Conservation (phyloP, 108 stramenopile species). For the Cyclotella baltica region DNA sequence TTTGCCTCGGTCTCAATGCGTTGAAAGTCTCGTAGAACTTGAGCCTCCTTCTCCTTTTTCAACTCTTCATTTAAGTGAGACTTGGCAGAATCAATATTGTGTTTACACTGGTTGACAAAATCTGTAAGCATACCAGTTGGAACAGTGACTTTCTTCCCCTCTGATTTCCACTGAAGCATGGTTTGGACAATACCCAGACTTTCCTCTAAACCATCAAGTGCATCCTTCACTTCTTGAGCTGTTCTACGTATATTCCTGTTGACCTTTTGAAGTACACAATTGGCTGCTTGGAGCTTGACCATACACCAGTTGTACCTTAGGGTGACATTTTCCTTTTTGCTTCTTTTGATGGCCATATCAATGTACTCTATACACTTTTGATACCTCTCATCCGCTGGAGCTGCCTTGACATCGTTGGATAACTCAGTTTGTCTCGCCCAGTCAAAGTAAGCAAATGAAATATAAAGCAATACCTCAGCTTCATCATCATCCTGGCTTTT, state of each 20-base stretch:
- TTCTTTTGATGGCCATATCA: slow-evolving; percentile 70
- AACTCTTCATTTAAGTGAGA: slow-evolving; percentile 83
- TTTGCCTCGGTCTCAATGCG: slow-evolving; percentile 70
- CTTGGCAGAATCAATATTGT: slow-evolving; percentile 88
- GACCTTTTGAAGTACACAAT: slow-evolving; percentile 85
- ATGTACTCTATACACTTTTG: slow-evolving; percentile 79
- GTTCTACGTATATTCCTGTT: slow-evolving; percentile 83
- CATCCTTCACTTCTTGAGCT: slow-evolving; percentile 82
- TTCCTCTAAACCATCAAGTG: slow-evolving; percentile 77
- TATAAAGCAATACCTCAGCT: slow-evolving; percentile 81
- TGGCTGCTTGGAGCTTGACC: slow-evolving; percentile 84
- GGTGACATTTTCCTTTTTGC: slow-evolving; percentile 65
- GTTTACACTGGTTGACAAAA: slow-evolving; percentile 78
- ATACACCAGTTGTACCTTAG: slow-evolving; percentile 85
- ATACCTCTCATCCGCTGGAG: slow-evolving; percentile 89
- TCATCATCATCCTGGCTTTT: slow-evolving; percentile 85
- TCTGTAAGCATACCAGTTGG: slow-evolving; percentile 74
- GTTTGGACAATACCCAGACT: slow-evolving; percentile 77
- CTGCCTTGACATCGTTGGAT: slow-evolving; percentile 83
- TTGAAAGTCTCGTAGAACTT: slow-evolving; percentile 70
- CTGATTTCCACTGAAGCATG: slow-evolving; percentile 74
- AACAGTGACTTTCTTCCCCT: slow-evolving; percentile 80
- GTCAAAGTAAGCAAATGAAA: slow-evolving; percentile 89
- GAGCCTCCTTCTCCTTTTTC: slow-evolving; percentile 74
- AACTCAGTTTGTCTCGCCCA: slow-evolving; percentile 90